Percentiles rank a stretch among this genome's conserved stretches.
Evolutionary conservation across 1,284 basidiomycete species (phyloP).

Genomic region (Porodaedalea pini): DNA sequence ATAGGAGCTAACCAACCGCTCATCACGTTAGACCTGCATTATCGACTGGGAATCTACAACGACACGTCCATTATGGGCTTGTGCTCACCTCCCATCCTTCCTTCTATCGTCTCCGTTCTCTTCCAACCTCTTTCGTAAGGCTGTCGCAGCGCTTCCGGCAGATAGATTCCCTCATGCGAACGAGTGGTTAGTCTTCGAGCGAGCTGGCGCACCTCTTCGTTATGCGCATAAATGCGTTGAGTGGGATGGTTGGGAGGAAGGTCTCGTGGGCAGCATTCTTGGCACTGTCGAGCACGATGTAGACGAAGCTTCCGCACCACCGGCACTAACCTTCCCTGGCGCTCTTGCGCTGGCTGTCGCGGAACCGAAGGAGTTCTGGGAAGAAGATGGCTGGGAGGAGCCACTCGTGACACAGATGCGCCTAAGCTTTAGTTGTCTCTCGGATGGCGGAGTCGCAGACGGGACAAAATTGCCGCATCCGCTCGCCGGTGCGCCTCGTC

Average conservation of each 20-base stretch:
- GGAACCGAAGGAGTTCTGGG: constrained; percentile 17
- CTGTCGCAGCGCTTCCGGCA: constrained; percentile 46
- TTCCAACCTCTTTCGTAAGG: constrained; percentile 61
- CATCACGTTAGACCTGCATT: constrained; percentile 60
- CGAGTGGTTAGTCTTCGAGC: constrained; percentile 71
- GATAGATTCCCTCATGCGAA: constrained; percentile 28
- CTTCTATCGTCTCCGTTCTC: constrained; percentile 71
- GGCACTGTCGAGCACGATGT: constrained; percentile 68
- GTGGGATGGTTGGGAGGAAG: constrained; percentile 87
- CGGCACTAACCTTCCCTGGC: constrained; percentile 6
- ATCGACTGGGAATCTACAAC: constrained; percentile 87
- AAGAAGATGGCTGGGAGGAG: constrained; percentile 17
- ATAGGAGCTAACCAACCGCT: constrained; percentile 11
- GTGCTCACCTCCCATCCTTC: constrained; percentile 75
- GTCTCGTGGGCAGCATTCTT: constrained; percentile 66
- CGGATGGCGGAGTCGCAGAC: background rate
- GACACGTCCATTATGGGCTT: constrained; percentile 75
- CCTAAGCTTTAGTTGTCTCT: constrained; percentile 3
- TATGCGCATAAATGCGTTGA: constrained; percentile 73
- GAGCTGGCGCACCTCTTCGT: constrained; percentile 57
- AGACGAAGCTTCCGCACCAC: constrained; percentile 41
- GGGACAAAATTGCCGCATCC: constrained; percentile 9
- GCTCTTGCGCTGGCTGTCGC: constrained; percentile 2
- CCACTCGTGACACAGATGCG: constrained; percentile 18
- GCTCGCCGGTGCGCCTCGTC: background rate